These are phyloP conservation scores for Backusella tarrabulga DNA, from an alignment of 192 early-diverging fungal species.

Conservation along the genomic window DNA sequence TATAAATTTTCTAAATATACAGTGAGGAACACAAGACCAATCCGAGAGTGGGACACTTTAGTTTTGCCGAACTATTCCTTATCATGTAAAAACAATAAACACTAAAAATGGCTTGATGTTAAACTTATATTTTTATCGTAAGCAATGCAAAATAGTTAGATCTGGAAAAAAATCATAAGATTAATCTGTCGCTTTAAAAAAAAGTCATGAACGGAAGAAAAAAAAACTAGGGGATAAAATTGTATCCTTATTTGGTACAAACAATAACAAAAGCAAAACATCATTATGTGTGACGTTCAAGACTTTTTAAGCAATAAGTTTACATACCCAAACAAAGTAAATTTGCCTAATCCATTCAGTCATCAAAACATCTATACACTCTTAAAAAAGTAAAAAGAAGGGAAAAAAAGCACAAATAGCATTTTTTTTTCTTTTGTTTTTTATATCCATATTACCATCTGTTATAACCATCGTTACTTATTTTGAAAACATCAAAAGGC, in stretches of 20 bases:
- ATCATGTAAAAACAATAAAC: neutral
- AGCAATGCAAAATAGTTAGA: neutral
- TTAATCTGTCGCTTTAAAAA: neutral
- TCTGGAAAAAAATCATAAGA: neutral
- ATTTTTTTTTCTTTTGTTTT: neutral
- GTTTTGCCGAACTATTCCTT: neutral
- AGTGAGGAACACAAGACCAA: neutral
- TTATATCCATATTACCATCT: neutral
- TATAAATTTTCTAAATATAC: neutral
- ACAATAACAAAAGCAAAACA: neutral
- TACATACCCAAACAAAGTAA: slow-evolving; percentile 16
- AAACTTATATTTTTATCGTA: neutral
- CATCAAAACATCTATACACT: neutral
- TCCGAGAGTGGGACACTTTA: neutral
- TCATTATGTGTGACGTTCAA: neutral
- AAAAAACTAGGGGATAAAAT: neutral
- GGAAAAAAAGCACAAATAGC: neutral
- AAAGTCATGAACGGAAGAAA: neutral
- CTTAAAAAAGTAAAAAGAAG: neutral
- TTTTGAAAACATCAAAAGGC: neutral
- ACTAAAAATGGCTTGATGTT: neutral
- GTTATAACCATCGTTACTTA: neutral
- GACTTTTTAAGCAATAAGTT: slow-evolving; percentile 2
- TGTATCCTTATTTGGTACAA: neutral
- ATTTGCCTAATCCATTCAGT: neutral